Base-by-base conservation (phyloP, 2,329 filamentous ascomycete genomes). In the Dactylellina sp. region DNA sequence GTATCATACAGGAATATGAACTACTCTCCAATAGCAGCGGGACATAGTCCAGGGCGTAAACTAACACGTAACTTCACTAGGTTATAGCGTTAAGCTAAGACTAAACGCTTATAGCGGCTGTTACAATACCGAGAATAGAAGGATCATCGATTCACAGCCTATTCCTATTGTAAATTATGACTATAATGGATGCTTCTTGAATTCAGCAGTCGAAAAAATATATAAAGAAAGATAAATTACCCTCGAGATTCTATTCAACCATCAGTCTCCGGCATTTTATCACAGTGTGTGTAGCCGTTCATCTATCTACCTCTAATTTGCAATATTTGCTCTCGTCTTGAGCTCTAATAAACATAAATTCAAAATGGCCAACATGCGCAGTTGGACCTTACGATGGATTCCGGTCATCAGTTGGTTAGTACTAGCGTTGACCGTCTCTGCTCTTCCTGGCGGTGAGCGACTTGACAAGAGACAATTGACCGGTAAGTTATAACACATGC, bases 401-500 rank as follows among this genome's bases (percentile, higher is more conserved):
- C 50, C 56, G 1, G 16, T 60, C 3, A 25, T 49, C 2, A 47
- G 22, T 1, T 70, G 46, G 50, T 55, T 60, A 9, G 56, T 40
- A 32, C 12, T 52, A 12, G 47, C 32, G n/a, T 55, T 40, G 5
- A 20, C 46, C 0, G 49, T 42, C n/a, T 24, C 60, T 25, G 55
- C 64, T 14, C 32, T 52, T 2, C 64, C 64, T 4, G 11, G 22
- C 9, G 35, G 42, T 18, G 16, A 32, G 14, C n/a, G 18, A 18
- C 6, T 53, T 3, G 46, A 68, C 12, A 60, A 49, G 44, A 56
- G 55, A 16, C 42, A 60, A 12, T 60, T 59, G 37, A 42, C 35
- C 6, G 50, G 62, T 66, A 42, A 44, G 62, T 11, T 20, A 16
- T 2, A 32, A 37, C 18, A 9, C 18, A n/a, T n/a, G n/a, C n/a